Percentiles rank a stretch among this genome's conserved stretches.
These are phyloP conservation scores for Leishmania mexicana DNA, from an alignment of 208 protist species.

Conservation along the genomic window DNA sequence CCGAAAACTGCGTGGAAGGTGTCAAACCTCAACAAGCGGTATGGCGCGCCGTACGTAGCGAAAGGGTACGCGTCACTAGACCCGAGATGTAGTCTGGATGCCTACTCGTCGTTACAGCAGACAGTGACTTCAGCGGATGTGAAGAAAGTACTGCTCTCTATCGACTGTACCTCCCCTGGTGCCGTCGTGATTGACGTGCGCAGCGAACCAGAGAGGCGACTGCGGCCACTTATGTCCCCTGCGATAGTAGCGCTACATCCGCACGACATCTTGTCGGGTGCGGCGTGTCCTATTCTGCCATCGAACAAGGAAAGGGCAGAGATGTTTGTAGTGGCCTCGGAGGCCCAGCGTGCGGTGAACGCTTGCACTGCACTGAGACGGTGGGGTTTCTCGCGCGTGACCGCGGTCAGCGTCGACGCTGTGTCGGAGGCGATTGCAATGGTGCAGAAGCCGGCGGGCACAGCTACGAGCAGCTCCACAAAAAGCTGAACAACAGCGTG, in stretches of 20 bases:
- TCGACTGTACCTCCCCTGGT: constrained; percentile 6
- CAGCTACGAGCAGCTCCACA: neutral
- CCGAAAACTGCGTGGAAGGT: constrained; percentile 89
- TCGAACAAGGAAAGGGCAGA: constrained; percentile 40
- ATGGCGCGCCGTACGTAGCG: constrained; percentile 65
- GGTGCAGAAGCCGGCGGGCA: neutral
- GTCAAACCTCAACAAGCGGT: constrained; percentile 87
- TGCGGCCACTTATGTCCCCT: constrained; percentile 21
- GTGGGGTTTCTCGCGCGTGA: constrained; percentile 71
- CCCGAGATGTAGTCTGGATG: constrained; percentile 26
- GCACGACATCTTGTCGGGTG: constrained; percentile 83
- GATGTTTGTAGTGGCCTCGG: constrained; percentile 64
- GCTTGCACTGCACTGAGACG: constrained; percentile 56
- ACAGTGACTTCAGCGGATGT: constrained; percentile 2
- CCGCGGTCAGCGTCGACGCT: constrained; percentile 39
- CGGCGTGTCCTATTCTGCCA: constrained; percentile 67
- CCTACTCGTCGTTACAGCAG: constrained; percentile 35
- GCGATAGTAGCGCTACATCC: constrained; percentile 63
- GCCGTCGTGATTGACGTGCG: constrained; percentile 76
- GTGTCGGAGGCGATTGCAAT: constrained; percentile 28
- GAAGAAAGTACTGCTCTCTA: constrained; percentile 4
- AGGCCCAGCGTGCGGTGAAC: constrained; percentile 57
- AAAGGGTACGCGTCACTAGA: constrained; percentile 33
- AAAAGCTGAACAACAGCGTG: neutral
- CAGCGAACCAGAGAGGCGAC: constrained; percentile 38